Conservation (phyloP, 1,284 basidiomycete genomes). For the Xerocomus amazonicus region DNA sequence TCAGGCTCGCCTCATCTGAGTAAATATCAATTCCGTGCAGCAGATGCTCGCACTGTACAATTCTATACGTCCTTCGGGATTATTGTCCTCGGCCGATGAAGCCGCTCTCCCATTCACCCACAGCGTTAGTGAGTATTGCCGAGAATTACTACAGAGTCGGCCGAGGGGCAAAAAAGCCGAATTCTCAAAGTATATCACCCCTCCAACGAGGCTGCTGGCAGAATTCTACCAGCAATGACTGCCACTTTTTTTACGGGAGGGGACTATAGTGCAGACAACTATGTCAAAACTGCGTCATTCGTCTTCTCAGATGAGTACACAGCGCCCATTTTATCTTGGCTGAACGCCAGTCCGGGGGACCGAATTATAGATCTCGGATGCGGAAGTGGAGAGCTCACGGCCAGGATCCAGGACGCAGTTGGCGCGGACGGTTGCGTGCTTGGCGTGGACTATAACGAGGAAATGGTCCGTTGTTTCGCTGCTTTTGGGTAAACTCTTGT, state of each 20-base stretch:
- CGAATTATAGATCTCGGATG: slow-evolving; percentile 78
- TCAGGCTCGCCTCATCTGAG: too few species aligned
- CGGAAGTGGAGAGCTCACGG: slow-evolving; percentile 75
- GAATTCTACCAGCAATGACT: slow-evolving; percentile 7
- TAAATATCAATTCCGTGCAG: too few species aligned
- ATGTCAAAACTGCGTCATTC: slow-evolving; percentile 61
- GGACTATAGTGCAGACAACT: slow-evolving; percentile 50
- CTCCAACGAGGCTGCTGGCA: too few species aligned
- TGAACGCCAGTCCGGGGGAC: slow-evolving; percentile 62
- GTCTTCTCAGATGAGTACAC: slow-evolving; percentile 72
- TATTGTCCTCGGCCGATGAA: slow-evolving; percentile 21
- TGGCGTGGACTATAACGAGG: slow-evolving; percentile 67
- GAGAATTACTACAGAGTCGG: slow-evolving; percentile 12
- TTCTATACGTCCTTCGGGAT: slow-evolving; percentile 2
- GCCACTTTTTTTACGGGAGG: neutral
- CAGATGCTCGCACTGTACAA: too few species aligned
- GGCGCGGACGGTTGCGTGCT: slow-evolving; percentile 53
- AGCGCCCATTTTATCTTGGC: slow-evolving; percentile 57
- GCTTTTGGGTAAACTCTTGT: neutral
- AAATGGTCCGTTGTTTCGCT: slow-evolving; percentile 55
- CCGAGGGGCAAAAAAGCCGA: slow-evolving; percentile 22
- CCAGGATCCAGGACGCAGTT: slow-evolving; percentile 53
- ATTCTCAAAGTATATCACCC: slow-evolving; percentile 10
- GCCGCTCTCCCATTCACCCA: neutral
- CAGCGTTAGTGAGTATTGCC: too few species aligned